A percentile compares a stretch with the other conserved stretches of the same genome.
Evolutionary conservation across 345 rosid species (phyloP).

Genomic region (Populus davidiana): DNA sequence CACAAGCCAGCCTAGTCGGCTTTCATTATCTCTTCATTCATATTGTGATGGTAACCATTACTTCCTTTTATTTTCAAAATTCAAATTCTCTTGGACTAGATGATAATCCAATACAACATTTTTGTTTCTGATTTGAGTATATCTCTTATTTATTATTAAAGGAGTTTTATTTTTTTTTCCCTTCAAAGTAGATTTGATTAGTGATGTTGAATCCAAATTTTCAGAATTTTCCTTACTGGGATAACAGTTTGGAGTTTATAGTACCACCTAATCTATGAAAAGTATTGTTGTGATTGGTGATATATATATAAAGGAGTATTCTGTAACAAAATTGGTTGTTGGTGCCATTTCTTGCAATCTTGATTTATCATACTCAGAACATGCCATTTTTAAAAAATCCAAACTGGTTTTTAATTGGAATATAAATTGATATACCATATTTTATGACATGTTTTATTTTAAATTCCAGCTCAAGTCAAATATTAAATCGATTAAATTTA

Average conservation of each 20-base stretch:
- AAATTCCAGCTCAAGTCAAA: no score
- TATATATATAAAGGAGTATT: neutral
- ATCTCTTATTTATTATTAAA: no score
- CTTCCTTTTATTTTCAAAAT: slow-evolving; percentile 22
- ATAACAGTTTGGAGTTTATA: slow-evolving; percentile 17
- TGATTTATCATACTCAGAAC: neutral
- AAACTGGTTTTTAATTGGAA: neutral
- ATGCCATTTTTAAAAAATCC: no score
- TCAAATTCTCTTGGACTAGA: slow-evolving; percentile 20
- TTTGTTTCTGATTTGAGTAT: no score
- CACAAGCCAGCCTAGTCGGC: slow-evolving; percentile 52
- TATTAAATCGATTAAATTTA: no score
- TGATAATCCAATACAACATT: slow-evolving; percentile 15
- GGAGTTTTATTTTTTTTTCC: neutral
- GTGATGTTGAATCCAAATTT: slow-evolving; percentile 8
- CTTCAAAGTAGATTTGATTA: slow-evolving; percentile 15
- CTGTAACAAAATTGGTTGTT: slow-evolving; percentile 8
- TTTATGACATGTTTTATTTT: no score
- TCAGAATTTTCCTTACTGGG: neutral
- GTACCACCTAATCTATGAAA: slow-evolving; percentile 17
- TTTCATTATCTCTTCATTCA: slow-evolving; percentile 16
- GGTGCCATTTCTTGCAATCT: slow-evolving; percentile 13
- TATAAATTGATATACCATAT: neutral
- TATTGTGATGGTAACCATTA: slow-evolving; percentile 27
- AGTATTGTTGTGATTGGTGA: neutral